phyloP scores from a whole-genome alignment of 495 filamentous ascomycete species.

The Peziza echinospora region DNA sequence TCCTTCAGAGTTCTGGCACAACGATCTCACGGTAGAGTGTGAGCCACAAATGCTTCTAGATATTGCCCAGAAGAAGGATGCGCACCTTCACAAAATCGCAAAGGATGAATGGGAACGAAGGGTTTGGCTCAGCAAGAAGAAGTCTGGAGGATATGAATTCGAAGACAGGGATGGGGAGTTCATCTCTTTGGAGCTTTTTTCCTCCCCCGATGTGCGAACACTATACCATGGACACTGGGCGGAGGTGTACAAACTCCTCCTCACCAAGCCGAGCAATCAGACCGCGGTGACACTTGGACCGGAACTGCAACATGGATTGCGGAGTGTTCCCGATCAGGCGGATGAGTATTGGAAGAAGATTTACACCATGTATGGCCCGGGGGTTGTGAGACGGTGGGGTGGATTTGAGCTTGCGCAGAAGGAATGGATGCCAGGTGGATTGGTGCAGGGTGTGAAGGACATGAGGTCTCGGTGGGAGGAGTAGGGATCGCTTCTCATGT shows the following conservation, averaged over 20 bases:
- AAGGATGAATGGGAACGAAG: no score
- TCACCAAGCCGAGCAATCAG: conserved; percentile 14
- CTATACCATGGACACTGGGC: not conserved
- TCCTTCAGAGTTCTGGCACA: not conserved
- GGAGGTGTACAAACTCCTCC: not conserved
- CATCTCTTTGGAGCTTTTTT: not conserved
- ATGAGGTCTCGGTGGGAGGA: conserved; percentile 38
- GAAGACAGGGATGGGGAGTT: no score
- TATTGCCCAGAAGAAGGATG: no score
- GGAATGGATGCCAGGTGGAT: conserved; percentile 40
- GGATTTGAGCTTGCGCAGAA: conserved; percentile 38
- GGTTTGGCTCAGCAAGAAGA: no score
- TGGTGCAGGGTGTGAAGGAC: conserved; percentile 39
- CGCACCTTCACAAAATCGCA: no score
- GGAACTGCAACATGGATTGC: conserved; percentile 11
- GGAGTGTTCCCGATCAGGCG: conserved; percentile 23
- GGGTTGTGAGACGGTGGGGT: conserved; percentile 38
- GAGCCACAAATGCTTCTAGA: no score
- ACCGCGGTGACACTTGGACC: conserved; percentile 12
- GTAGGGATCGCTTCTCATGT: conserved; percentile 3
- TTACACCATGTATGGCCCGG: conserved; percentile 34
- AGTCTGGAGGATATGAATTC: no score
- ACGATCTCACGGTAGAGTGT: not conserved
- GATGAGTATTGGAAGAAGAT: conserved; percentile 42
- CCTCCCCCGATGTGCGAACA: not conserved